phyloP scores from a whole-genome alignment of 1,284 basidiomycete genomes.

The Ustilago xerochloae region DNA sequence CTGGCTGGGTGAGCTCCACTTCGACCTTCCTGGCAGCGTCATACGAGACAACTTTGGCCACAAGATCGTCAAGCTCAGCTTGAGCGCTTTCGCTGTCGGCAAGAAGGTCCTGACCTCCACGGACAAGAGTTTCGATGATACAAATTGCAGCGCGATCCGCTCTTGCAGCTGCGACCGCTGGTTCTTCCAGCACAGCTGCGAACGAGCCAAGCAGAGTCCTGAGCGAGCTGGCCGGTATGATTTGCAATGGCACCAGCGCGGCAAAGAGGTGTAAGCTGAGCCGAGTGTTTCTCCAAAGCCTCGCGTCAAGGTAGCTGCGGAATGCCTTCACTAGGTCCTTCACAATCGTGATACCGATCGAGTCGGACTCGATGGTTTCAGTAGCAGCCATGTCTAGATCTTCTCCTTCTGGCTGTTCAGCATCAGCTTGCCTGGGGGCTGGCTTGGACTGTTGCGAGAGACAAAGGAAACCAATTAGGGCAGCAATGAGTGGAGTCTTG shows the following conservation, averaged over 20 bases:
- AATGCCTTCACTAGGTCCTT: constrained; percentile 63
- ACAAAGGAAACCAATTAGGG: constrained; percentile 61
- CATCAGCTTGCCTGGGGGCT: not conserved
- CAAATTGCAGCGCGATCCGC: constrained; percentile 86
- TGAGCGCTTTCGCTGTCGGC: constrained; percentile 13
- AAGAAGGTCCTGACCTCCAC: constrained; percentile 59
- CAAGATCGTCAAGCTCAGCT: constrained; percentile 58
- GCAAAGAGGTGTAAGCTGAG: constrained; percentile 61
- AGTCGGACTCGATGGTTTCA: constrained; percentile 9
- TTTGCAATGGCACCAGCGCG: constrained; percentile 72
- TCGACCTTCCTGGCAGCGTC: constrained; percentile 51
- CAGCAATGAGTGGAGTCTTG: constrained; percentile 58
- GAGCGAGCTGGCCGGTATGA: constrained; percentile 81
- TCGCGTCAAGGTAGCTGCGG: constrained; percentile 58
- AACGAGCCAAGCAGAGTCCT: constrained; percentile 82
- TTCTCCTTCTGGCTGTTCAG: not conserved
- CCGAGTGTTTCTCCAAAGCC: constrained; percentile 65
- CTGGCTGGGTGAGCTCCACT: constrained; percentile 49
- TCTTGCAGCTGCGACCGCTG: constrained; percentile 85
- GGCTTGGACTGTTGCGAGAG: constrained; percentile 40
- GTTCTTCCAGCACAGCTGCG: constrained; percentile 85
- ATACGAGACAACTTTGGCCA: constrained; percentile 55
- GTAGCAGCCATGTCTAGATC: constrained; percentile 1
- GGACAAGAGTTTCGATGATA: constrained; percentile 81
- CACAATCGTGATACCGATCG: constrained; percentile 55